phyloP scores from a whole-genome alignment of 805 yeast species.

The Ogataea saltuana region DNA sequence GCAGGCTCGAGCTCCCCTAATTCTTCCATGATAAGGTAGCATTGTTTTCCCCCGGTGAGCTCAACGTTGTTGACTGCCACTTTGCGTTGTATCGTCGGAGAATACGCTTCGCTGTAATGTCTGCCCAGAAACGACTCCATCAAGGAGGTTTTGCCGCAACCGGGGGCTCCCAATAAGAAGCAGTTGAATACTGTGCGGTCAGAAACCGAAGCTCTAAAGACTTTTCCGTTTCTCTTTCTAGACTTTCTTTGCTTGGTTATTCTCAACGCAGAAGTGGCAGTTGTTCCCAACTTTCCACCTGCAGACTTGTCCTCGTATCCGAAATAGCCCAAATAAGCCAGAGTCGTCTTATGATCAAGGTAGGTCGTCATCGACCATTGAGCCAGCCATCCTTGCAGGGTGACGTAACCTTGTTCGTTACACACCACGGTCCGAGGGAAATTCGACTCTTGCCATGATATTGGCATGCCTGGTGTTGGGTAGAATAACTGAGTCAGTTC shows the following conservation, averaged over 20 bases:
- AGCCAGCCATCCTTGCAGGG: constrained; percentile 97
- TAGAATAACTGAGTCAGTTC: constrained; percentile 72
- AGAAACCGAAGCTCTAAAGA: constrained; percentile 63
- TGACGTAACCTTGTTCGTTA: constrained; percentile 85
- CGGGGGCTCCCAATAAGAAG: constrained; percentile 79
- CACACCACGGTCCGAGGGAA: constrained; percentile 89
- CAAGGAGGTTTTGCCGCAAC: constrained; percentile 84
- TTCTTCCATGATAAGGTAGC: constrained; percentile 88
- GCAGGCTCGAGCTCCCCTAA: constrained; percentile 85
- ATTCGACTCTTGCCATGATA: constrained; percentile 77
- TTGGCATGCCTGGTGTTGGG: constrained; percentile 94
- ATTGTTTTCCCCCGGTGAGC: constrained; percentile 91
- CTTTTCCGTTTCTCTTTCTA: constrained; percentile 63
- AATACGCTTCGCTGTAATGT: constrained; percentile 64
- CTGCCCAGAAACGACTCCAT: constrained; percentile 81
- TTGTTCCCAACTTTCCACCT: constrained; percentile 18
- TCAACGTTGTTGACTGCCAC: constrained; percentile 92
- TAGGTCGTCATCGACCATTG: constrained; percentile 98
- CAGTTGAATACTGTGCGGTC: constrained; percentile 94
- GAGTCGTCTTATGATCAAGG: constrained; percentile 76
- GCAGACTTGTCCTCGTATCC: constrained; percentile 65
- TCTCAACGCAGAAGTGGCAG: constrained; percentile 55
- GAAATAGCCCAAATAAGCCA: constrained; percentile 84
- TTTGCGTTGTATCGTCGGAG: constrained; percentile 80
- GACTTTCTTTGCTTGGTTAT: constrained; percentile 79